phyloP scores from a whole-genome alignment of 2,329 filamentous ascomycete genomes.

The Dothistroma pini region DNA sequence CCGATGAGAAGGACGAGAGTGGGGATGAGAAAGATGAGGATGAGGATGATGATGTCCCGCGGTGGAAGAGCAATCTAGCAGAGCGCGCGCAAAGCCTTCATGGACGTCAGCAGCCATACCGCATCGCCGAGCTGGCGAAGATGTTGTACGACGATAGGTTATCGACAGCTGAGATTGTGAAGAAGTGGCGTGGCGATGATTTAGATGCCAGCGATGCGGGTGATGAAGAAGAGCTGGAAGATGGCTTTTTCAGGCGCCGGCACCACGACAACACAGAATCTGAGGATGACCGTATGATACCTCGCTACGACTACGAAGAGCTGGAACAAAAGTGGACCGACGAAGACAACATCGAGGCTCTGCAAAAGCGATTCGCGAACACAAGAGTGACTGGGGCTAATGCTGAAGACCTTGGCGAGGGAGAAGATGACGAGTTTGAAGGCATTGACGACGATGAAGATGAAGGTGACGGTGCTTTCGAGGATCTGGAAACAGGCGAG shows the following conservation, averaged over 20 bases:
- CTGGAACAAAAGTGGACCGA: constrained; percentile 83
- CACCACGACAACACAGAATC: constrained; percentile 48
- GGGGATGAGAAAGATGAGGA: constrained; percentile 46
- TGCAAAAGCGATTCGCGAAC: constrained; percentile 73
- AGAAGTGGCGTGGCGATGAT: constrained; percentile 72
- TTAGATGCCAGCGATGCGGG: constrained; percentile 50
- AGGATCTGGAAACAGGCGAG: constrained; percentile 79
- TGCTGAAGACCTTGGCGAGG: constrained; percentile 49
- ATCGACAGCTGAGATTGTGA: constrained; percentile 69
- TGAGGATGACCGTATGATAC: constrained; percentile 73
- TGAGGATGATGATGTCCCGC: constrained; percentile 68
- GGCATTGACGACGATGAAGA: constrained; percentile 52
- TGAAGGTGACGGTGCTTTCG: constrained; percentile 76
- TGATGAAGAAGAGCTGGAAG: constrained; percentile 59
- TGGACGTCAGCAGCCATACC: constrained; percentile 65
- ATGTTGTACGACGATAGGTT: constrained; percentile 85
- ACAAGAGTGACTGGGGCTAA: constrained; percentile 55
- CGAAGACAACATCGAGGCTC: constrained; percentile 68
- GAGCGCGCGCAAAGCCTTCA: constrained; percentile 71
- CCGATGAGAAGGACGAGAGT: constrained; percentile 61
- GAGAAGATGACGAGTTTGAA: constrained; percentile 48
- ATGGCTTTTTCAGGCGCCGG: constrained; percentile 61
- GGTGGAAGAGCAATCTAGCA: constrained; percentile 86
- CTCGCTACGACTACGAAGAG: constrained; percentile 72
- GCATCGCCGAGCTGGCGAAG: constrained; percentile 76